Evolutionary conservation across 805 yeast genomes (phyloP), one percentile per base, ranked within the genome.

Genomic region (Candida gorgasii): DNA sequence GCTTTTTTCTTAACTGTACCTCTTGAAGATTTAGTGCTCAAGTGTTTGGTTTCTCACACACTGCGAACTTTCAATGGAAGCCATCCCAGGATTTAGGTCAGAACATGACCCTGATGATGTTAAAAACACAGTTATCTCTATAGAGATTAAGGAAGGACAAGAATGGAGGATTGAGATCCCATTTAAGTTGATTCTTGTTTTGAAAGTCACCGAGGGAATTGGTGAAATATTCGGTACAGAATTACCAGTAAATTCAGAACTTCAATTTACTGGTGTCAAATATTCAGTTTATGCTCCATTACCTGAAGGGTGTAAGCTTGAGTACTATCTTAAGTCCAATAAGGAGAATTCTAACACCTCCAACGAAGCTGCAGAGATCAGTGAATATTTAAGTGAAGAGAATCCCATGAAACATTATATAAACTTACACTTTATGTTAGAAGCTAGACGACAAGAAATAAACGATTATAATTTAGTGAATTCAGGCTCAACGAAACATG

Each of bases 211-310:
- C 2, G 65, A 69, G 2, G 99, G 99, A 3, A 73, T 82, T 2
- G 96, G 88, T 1, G 99, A 93, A 65, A 77, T 89, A 8, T 88
- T 85, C 62, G 99, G 99, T 17, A 88, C 97, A 2, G 99, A 93
- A 59, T 75, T 93, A 17, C 86, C 97, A 2, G 69, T 74, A 32
- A 87, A 85, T 44, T 70, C 75, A 1, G 86, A 80, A 16, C 31
- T 66, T 24, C 59, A 55, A 34, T 49, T 70, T 18, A 52, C 67
- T 9, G 76, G 76, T 4, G 65, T 58, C 16, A 70, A 69, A 46
- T 61, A 57, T 43, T 59, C 70, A 20, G 44, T 70, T 4, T 69
- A 62, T 44, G 65, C 74, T 5, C 75, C 74, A 0, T 54, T 65
- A 12, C 79, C 78, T 49, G 79, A 77, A 26, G 96, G 96, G 4